Base-by-base conservation (phyloP, 352 stramenopile genomes). In the Globisporangium alternatum region DNA sequence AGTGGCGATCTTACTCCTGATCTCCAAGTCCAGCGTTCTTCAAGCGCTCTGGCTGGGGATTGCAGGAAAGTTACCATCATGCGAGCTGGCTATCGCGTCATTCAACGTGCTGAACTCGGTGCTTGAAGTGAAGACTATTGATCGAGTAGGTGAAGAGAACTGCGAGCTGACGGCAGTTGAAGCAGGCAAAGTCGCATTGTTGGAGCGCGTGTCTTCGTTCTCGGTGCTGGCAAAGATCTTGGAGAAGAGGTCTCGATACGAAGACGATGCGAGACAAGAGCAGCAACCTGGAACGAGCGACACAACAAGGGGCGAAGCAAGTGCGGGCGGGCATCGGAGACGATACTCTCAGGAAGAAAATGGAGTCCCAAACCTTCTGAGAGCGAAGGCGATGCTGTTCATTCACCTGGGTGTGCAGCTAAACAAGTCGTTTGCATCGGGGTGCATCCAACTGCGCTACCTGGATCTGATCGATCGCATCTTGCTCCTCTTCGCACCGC, bases 101-200 rank as follows among this genome's bases (percentile, higher is more conserved):
- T 60, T 93, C 0, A 95, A 90, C 43, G 69, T 88, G 7, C 51
- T 93, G 2, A 95, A 89, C 44, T 52, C 70, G 22, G 83, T 83
- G 48, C 66, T 94, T 3, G 81, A 89, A 47, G 77, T 76, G 30
- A 81, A 79, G 31, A 12, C 82, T 28, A 28, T 2, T 10, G 59
- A 69, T 21, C 45, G 59, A 13, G 66, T 69, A 9, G 62, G 64
- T 28, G 67, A 74, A 48, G 59, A 52, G 3, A 52, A 35, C 5
- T 8, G 19, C 25, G 70, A 82, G 15, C 30, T 55, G 33, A 52
- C 71, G 58, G 62, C 64, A 3, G 70, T 86, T 12, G 73, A 76
- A 41, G 56, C 67, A 13, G 75, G 72, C 19, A 76, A 71, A 28
- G 48, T 43, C 0, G 45, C 75, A 6, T 49, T 92, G 3, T 53